Evolutionary conservation across 371 early-diverging fungal species (phyloP), one percentile per base, ranked within the genome.

Genomic region (Encephalitozoon intestinalis): DNA sequence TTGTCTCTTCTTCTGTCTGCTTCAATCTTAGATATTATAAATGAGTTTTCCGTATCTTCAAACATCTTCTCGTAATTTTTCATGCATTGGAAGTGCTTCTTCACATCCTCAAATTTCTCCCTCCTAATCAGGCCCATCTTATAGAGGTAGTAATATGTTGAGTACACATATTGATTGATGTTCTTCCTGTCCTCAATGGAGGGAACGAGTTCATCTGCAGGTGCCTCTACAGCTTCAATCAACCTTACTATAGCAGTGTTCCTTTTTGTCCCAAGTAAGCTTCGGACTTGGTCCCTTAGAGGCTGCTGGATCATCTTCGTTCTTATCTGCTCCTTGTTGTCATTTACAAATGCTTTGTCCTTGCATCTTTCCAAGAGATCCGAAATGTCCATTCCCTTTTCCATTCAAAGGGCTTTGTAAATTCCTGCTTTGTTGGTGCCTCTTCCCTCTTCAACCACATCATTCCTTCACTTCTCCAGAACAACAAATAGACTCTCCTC

Each of bases 401-500:
- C 58, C 58, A 58, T 58, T 58, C 37, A 58, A 53, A 58, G 58
- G 58, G 58, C 58, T 58, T 21, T 34, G 15, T n/a, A 6, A 58
- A 58, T 58, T 58, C 25, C 18, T 18, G 15, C 30, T 58, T 58
- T 58, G 58, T 58, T 58, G 30, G 30, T 7, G 2, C n/a, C 12
- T 15, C 5, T 31, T 58, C 5, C 51, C 18, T 58, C 58, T 6
- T 31, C 53, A 5, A 31, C 30, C 6, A n/a, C 5, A 21, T 21
- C 49, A 18, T n/a, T 11, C 1, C 5, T 12, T 44, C 64, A 39
- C 64, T 72, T 54, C 43, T 31, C 50, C 37, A 72, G 37, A 34
- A 66, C 43, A 11, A 41, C 66, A 63, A 58, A 75, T 4, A 79
- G 25, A 67, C 75, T 79, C 41, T 79, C 75, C 53, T 79, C 71